Evolutionary conservation across 2,329 filamentous ascomycete genomes (phyloP), one percentile per base, ranked within the genome.

Genomic region (Didymella keratinophila): DNA sequence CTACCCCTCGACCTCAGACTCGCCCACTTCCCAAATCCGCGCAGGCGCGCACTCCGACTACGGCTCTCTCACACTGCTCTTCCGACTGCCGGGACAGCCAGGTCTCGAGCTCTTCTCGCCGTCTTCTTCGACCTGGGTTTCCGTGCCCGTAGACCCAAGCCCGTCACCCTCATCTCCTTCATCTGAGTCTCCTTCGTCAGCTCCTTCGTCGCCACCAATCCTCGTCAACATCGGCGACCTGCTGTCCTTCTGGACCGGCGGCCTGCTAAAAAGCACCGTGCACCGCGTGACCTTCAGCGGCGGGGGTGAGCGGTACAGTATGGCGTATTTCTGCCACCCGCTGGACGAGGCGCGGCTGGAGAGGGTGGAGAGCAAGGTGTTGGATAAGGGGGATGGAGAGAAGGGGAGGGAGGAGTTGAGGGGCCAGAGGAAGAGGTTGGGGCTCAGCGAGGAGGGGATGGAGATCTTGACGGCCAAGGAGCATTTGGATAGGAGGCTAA

Each of bases 41-140:
- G 94, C 94, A 7, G 95, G 94, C 56, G 93, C 94, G 0, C 94
- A 98, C 77, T 94, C 90, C 4, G 93, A 97, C 79, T 97, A 97
- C 78, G 86, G 86, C 30, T 84, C 80, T 54, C 72, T 89, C 47
- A 89, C 87, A 0, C 80, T 89, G 0, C 85, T 98, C 11, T 98
- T 99, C 81, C 92, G 95, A 66, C 86, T 93, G 2, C 86, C 86
- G 0, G 90, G 90, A 1, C 93, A 97, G 70, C 89, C 93, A 0
- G 95, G 95, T 0, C 83, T 99, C 1, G 93, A 98, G 76, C 89
- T 98, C 61, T 83, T 89, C 7, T 89, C 87, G 1, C 82, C 82
- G 0, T 79, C 83, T 16, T 18, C 20, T 1, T 70, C 69, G 82
- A 66, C 64, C 16, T 82, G 79, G 77, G 69, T 73, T 1, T 64